A percentile compares a stretch with the other conserved stretches of the same genome.
phyloP scores from a whole-genome alignment of 306 rosid genomes.

The Corylus avellana region DNA sequence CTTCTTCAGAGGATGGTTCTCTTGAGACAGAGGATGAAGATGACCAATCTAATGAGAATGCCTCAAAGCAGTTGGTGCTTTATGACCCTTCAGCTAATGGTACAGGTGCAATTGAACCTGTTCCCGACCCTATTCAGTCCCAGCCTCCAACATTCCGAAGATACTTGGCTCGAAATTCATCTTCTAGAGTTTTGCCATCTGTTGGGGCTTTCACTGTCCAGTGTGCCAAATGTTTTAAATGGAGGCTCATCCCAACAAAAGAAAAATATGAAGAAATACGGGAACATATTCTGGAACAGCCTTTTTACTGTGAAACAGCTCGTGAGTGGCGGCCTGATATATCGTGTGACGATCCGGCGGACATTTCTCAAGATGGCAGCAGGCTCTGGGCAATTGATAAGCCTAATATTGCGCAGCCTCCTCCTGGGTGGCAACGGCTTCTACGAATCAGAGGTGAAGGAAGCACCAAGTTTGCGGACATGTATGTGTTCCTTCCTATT shows the following conservation, averaged over 20 bases:
- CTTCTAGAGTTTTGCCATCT: constrained; percentile 66
- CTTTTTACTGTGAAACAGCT: constrained; percentile 76
- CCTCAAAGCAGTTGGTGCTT: constrained; percentile 70
- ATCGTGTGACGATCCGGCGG: constrained; percentile 83
- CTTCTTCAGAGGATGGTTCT: constrained; percentile 46
- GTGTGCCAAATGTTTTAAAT: constrained; percentile 87
- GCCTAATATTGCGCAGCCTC: constrained; percentile 90
- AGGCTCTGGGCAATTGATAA: constrained; percentile 96
- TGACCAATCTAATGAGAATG: constrained; percentile 33
- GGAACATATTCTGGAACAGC: constrained; percentile 68
- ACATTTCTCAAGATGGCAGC: constrained; percentile 82
- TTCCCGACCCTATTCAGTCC: constrained; percentile 37
- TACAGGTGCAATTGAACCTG: constrained; percentile 32
- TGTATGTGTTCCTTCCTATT: constrained; percentile 46
- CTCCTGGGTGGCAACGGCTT: constrained; percentile 86
- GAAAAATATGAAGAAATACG: constrained; percentile 91
- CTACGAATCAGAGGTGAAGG: constrained; percentile 89
- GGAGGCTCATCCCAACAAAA: constrained; percentile 93
- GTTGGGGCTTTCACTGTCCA: constrained; percentile 86
- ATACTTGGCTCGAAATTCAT: constrained; percentile 23
- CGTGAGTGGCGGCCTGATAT: constrained; percentile 78
- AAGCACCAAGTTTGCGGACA: constrained; percentile 85
- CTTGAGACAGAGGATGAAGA: constrained; percentile 41
- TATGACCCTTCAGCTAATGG: constrained; percentile 53
- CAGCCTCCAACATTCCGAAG: constrained; percentile 24